Conservation (phyloP, 768 basidiomycete genomes). For the Amanita pallidorosea region DNA sequence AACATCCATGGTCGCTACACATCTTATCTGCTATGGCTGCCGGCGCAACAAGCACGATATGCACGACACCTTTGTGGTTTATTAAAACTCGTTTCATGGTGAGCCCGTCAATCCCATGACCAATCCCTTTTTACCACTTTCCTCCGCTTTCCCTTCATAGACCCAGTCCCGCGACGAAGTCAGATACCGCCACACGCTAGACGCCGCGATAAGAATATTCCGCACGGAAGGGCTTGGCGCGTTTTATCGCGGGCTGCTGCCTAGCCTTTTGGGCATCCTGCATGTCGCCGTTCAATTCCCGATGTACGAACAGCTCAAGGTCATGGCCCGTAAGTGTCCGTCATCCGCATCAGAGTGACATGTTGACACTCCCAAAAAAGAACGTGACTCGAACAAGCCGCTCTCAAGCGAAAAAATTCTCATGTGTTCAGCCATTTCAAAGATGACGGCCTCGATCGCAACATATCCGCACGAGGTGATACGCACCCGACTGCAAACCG, state of each 20-base stretch:
- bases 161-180: conserved; percentile 74
- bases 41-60: conserved; percentile 85
- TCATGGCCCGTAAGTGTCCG: conserved; percentile 63
- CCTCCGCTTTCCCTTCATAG: conserved; percentile 33
- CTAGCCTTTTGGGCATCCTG: conserved; percentile 85
- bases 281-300: conserved; percentile 99
- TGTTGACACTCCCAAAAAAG: conserved; percentile 14
- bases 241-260: conserved; percentile 90
- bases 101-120: conserved; percentile 4
- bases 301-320: conserved; percentile 87
- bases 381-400: conserved; percentile 33
- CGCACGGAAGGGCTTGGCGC: conserved; percentile 76
- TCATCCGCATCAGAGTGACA: too few species aligned
- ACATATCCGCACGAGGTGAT: conserved; percentile 99
- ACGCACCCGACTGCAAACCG: conserved; percentile 94
- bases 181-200: conserved; percentile 81
- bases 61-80: conserved; percentile 96
- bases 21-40: conserved; percentile 94
- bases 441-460: conserved; percentile 91
- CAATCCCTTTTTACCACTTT: not conserved
- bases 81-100: conserved; percentile 99
- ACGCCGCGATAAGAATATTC: conserved; percentile 86
- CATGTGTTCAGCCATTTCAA: conserved; percentile 83
- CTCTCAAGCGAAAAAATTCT: conserved; percentile 64
- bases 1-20: conserved; percentile 81